phyloP scores from a whole-genome alignment of 768 basidiomycete species.

The Scleroderma bovista region DNA sequence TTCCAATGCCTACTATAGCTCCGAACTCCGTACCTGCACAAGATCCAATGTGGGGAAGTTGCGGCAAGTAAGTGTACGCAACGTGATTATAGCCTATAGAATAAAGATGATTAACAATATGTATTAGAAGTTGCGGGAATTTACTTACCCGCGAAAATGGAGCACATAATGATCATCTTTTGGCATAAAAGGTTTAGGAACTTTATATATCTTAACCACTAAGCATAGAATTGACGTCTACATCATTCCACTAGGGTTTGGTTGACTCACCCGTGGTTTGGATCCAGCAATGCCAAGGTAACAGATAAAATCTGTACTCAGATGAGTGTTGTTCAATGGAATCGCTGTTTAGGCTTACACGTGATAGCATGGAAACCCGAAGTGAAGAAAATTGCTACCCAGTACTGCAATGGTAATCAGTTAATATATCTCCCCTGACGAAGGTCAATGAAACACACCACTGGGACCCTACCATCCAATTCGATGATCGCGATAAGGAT shows the following conservation, averaged over 20 bases:
- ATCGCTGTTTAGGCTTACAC: not conserved
- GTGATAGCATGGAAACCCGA: not conserved
- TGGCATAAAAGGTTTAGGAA: not conserved
- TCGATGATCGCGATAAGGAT: not conserved
- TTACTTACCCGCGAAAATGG: not conserved
- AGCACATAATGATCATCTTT: not conserved
- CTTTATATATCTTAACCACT: not conserved
- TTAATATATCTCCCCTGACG: not conserved
- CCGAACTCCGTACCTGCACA: not conserved
- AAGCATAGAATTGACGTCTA: not conserved
- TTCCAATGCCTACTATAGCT: not conserved
- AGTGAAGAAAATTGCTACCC: not conserved
- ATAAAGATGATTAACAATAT: not conserved
- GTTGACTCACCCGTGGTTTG: too few species aligned
- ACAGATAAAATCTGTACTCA: too few species aligned
- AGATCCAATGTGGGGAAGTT: not conserved
- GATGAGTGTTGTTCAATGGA: too few species aligned
- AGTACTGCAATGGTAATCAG: not conserved
- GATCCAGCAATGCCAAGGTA: too few species aligned
- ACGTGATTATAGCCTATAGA: not conserved
- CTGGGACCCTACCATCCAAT: not conserved
- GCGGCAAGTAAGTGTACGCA: not conserved
- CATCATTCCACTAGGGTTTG: too few species aligned
- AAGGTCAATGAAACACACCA: not conserved
- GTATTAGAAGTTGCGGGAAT: not conserved